Percentiles rank a stretch among this genome's conserved stretches.
These are phyloP conservation scores for Conticribra guillardii DNA, from an alignment of 108 stramenopile genomes.

Conservation along the genomic window DNA sequence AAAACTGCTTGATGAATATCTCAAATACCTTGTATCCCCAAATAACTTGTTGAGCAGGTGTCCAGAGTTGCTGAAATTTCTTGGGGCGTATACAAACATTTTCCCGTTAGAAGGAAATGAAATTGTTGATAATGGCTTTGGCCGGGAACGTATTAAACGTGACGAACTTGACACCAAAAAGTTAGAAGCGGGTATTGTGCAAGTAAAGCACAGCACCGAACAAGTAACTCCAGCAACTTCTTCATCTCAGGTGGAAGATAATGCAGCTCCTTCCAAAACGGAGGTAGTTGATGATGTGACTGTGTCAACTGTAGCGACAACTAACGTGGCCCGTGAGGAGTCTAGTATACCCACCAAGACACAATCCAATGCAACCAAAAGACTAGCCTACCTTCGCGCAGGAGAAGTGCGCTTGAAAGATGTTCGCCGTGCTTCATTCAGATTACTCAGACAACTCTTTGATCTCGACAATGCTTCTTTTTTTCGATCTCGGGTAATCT, in stretches of 20 bases:
- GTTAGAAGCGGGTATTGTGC: conserved; percentile 40
- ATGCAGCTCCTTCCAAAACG: conserved; percentile 2
- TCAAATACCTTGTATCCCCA: conserved; percentile 67
- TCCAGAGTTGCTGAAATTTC: conserved; percentile 75
- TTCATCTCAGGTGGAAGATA: neutral
- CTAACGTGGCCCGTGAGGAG: neutral
- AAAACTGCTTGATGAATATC: conserved; percentile 74
- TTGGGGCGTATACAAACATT: conserved; percentile 73
- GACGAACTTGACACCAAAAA: conserved; percentile 44
- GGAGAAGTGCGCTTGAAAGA: conserved; percentile 72
- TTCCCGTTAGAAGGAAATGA: conserved; percentile 56
- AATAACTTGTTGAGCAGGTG: conserved; percentile 64
- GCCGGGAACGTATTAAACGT: conserved; percentile 37
- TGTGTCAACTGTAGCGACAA: neutral
- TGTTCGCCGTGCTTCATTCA: conserved; percentile 74
- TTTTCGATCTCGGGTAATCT: conserved; percentile 76
- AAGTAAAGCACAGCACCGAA: conserved; percentile 34
- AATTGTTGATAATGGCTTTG: conserved; percentile 29
- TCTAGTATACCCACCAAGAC: neutral
- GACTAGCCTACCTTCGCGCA: conserved; percentile 42
- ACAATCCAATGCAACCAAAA: conserved; percentile 30
- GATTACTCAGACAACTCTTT: conserved; percentile 73
- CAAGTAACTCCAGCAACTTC: neutral
- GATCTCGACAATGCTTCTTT: conserved; percentile 90
- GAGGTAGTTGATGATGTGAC: conserved; percentile 11